Percentiles rank a stretch among this genome's conserved stretches.
These are phyloP conservation scores for Vaccinium vitisidaea DNA, from an alignment of 148 eudicot species.

Conservation along the genomic window DNA sequence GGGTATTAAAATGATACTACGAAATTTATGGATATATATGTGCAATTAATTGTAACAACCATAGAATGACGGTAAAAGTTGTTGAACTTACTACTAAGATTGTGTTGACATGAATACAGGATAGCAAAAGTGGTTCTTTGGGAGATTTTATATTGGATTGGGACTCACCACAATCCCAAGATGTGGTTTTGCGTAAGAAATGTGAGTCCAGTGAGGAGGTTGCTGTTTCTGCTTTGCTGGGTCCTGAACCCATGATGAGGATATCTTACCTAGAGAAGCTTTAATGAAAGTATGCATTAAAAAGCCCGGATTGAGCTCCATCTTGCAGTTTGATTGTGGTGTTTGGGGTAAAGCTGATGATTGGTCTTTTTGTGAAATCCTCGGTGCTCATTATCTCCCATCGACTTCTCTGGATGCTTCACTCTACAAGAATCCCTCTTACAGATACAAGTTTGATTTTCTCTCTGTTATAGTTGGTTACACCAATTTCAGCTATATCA, in stretches of 20 bases:
- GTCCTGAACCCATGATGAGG: constrained; percentile 26
- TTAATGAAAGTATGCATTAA: constrained; percentile 75
- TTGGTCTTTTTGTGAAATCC: constrained; percentile 40
- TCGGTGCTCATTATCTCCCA: constrained; percentile 47
- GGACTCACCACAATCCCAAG: constrained; percentile 64
- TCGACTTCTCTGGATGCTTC: constrained; percentile 35
- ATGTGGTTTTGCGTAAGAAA: constrained; percentile 64
- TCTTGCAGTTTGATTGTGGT: constrained; percentile 71
- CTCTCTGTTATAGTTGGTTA: background rate
- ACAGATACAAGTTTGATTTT: constrained; percentile 40
- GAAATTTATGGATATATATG: background rate
- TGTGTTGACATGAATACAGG: constrained; percentile 36
- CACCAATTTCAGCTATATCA: background rate
- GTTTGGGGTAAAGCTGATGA: constrained; percentile 26
- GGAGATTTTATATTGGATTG: constrained; percentile 74
- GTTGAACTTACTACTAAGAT: background rate
- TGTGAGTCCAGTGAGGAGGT: constrained; percentile 78
- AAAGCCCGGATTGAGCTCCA: constrained; percentile 74
- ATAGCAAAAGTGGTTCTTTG: constrained; percentile 44
- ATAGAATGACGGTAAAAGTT: background rate
- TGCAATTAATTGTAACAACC: background rate
- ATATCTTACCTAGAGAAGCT: constrained; percentile 43
- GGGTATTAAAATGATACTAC: too few species aligned
- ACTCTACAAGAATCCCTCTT: constrained; percentile 53
- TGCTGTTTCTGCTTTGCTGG: constrained; percentile 77